A percentile compares a stretch with the other conserved stretches of the same genome.
phyloP scores from a whole-genome alignment of 352 stramenopile genomes.

The Phytophthora agathidicida region DNA sequence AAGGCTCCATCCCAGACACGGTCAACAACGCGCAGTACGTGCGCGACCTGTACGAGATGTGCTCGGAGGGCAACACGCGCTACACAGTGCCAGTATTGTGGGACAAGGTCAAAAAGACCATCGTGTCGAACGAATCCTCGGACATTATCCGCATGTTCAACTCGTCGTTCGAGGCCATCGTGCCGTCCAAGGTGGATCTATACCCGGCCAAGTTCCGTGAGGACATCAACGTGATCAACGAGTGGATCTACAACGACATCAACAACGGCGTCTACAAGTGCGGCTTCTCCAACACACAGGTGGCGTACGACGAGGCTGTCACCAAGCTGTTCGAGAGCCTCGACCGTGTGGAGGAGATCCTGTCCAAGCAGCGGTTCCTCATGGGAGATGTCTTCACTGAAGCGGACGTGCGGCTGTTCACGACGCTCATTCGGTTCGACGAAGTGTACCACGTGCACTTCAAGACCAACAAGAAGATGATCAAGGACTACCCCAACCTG shows the following conservation, averaged over 20 bases:
- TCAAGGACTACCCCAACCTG: slow-evolving; percentile 90
- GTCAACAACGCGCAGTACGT: slow-evolving; percentile 70
- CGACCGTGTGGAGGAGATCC: slow-evolving; percentile 73
- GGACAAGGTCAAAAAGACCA: slow-evolving; percentile 90
- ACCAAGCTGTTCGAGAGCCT: slow-evolving; percentile 72
- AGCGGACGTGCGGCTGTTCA: slow-evolving; percentile 82
- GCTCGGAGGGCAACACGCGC: slow-evolving; percentile 73
- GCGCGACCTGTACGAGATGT: slow-evolving; percentile 85
- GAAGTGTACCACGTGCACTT: slow-evolving; percentile 88
- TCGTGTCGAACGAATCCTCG: slow-evolving; percentile 95
- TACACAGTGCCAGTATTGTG: slow-evolving; percentile 93
- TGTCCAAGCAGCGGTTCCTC: slow-evolving; percentile 71
- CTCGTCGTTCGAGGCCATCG: slow-evolving; percentile 74
- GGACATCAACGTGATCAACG: slow-evolving; percentile 91
- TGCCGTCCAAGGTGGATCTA: slow-evolving; percentile 75
- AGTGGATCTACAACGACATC: slow-evolving; percentile 93
- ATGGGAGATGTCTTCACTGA: slow-evolving; percentile 75
- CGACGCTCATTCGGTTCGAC: slow-evolving; percentile 85
- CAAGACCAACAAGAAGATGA: slow-evolving; percentile 89
- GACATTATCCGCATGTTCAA: slow-evolving; percentile 95
- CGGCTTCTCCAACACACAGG: slow-evolving; percentile 90
- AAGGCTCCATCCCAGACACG: slow-evolving; percentile 62
- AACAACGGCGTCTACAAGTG: slow-evolving; percentile 94
- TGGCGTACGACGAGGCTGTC: slow-evolving; percentile 87
- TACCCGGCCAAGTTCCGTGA: slow-evolving; percentile 78